These are phyloP conservation scores for Trichoderma asperellum DNA, from an alignment of 2,329 filamentous ascomycete species.

Conservation along the genomic window DNA sequence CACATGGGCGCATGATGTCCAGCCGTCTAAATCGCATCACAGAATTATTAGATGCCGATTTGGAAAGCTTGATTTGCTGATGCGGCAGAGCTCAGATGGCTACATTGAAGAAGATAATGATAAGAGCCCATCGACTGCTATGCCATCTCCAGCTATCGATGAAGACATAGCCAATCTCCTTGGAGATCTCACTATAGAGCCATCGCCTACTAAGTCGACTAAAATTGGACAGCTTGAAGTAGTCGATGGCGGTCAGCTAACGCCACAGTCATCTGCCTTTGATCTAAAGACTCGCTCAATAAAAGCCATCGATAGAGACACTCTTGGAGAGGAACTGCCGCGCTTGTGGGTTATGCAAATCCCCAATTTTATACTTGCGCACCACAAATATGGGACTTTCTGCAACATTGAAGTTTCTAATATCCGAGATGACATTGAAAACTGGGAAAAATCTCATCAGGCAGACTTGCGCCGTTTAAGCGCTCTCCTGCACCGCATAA, in stretches of 20 bases:
- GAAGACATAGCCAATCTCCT: not conserved
- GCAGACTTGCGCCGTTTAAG: slow-evolving; percentile 38
- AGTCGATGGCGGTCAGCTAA: slow-evolving; percentile 33
- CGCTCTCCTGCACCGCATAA: slow-evolving; percentile 34
- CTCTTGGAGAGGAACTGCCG: slow-evolving; percentile 44
- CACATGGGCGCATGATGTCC: slow-evolving; percentile 59
- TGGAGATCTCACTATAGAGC: not conserved
- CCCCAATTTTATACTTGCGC: slow-evolving; percentile 47
- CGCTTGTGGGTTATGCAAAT: slow-evolving; percentile 49
- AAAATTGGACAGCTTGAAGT: slow-evolving; percentile 28
- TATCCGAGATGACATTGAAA: slow-evolving; percentile 37
- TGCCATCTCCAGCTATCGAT: not conserved
- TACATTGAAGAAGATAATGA: slow-evolving; percentile 30
- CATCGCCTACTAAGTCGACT: not conserved
- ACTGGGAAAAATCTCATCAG: slow-evolving; percentile 45
- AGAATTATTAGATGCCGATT: slow-evolving; percentile 63
- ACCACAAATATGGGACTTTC: slow-evolving; percentile 45
- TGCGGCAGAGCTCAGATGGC: slow-evolving; percentile 39
- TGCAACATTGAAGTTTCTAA: slow-evolving; percentile 42
- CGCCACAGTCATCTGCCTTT: slow-evolving; percentile 44
- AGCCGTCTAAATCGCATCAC: slow-evolving; percentile 63
- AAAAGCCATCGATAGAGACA: slow-evolving; percentile 35
- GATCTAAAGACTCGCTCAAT: slow-evolving; percentile 51
- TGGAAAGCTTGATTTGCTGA: slow-evolving; percentile 41
- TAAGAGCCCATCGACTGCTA: not conserved